Evolutionary conservation across 2,329 filamentous ascomycete genomes (phyloP), one percentile per base, ranked within the genome.

Genomic region (Monilinia fructigena): DNA sequence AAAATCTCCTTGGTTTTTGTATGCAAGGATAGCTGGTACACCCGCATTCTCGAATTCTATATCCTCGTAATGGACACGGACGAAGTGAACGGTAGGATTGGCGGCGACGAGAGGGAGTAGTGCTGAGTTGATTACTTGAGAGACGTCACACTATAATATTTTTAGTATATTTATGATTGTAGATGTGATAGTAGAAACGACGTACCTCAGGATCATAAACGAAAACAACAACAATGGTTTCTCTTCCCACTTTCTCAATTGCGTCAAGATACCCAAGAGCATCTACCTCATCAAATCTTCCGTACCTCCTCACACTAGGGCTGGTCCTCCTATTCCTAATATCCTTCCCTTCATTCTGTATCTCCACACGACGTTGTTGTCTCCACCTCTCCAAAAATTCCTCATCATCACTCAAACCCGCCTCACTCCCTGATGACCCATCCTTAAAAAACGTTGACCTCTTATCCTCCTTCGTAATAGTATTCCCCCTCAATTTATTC

Each of bases 241-340:
- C 91, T 58, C 88, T 80, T 50, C 87, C 83, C 5, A 94, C 92
- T 79, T 92, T 95, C 80, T 99, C 95, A 72, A 98, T 92, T 65
- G 94, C 93, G 78, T 98, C 93, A n/a, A 99, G 84, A 74, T 96
- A 99, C 23, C 93, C 95, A 70, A 90, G 82, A 10, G 92, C 94
- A 80, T 98, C 93, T 1, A 98, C 95, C 67, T 87, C 85, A 69
- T 93, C 89, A 69, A 98, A 81, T 16, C 84, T 85, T 28, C 95
- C 95, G 76, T 90, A 98, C 67, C 89, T 82, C 70, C 91, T 83
- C 70, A 90, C 85, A 73, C 89, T 93, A 0, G 92, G 92, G 76
- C 89, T 94, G 63, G 86, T 89, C 74, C 88, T 86, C 74, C 90
- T 82, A 69, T 83, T 90, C 69, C 84, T 83, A 59, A 87, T 82